Base-by-base conservation (phyloP, 1,284 basidiomycete species). In the Sanguinoderma infundibulare region DNA sequence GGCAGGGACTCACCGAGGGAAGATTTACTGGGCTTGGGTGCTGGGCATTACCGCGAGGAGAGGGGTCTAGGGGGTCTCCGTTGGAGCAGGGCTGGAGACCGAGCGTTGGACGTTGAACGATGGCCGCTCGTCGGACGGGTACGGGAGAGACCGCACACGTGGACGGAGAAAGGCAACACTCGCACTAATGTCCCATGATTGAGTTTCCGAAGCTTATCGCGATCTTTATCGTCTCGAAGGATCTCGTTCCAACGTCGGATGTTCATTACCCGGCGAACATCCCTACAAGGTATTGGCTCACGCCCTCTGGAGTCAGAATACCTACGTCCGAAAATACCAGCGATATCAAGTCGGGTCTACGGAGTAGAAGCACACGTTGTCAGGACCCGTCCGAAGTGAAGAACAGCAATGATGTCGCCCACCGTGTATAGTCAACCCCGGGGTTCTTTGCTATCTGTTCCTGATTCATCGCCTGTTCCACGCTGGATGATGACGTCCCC, bases 281-380 rank as follows among this genome's bases (percentile, higher is more conserved):
- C 65, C 92, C 91, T 64, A 96, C 91, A 60, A 96, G 82, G 73
- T 95, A 95, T 75, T 94, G 93, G 73, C 91, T 94, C 54, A 96
- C 94, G 59, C 93, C 94, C 75, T 92, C 91, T 42, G 95, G 95
- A 20, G 95, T 96, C 65, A 98, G 80, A 65, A 94, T 93, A 36
- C 95, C 95, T 28, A 96, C 91, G 67, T 98, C 95, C 60, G 92
- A 94, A 71, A 98, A 94, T 35, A 98, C 91, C 35, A 96, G 83
- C 14, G 92, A 91, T 68, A 97, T 95, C 68, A 96, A 78, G 78
- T 95, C 91, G 63, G 94, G 92, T 70, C 91, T 93, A 73, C 24
- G 46, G 39, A 26, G 30, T 46, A 62, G 59, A 51, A 38, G 53
- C 57, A 59, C 44, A 61, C 52, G 17, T 39, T 22, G 35, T 55